Percentiles rank a stretch among this genome's conserved stretches.
Conservation (phyloP, 495 filamentous ascomycete genomes). For the Podospora pseudocomata region DNA sequence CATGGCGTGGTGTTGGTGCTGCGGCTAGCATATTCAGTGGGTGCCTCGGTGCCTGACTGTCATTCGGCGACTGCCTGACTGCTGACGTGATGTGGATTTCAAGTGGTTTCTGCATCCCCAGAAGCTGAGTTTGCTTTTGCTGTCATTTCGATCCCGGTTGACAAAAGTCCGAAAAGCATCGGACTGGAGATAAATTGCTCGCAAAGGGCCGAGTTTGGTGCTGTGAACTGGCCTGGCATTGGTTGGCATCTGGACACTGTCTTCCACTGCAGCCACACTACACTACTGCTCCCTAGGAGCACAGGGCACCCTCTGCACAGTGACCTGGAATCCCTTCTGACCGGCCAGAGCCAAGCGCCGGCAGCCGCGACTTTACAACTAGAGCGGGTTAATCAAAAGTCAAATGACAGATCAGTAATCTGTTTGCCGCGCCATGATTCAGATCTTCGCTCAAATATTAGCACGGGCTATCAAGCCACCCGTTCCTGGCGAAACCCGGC, state of each 20-base stretch:
- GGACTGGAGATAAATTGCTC: not conserved
- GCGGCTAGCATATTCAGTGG: not conserved
- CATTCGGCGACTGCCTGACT: too few species aligned
- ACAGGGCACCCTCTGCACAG: not conserved
- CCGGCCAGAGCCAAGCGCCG: not conserved
- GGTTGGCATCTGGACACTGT: not conserved
- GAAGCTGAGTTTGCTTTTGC: conserved; percentile 6
- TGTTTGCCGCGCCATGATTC: not conserved
- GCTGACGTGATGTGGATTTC: not conserved
- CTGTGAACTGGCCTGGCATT: not conserved
- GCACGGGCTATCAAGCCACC: not conserved
- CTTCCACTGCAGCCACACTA: not conserved
- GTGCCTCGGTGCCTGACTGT: not conserved
- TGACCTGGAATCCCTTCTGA: not conserved
- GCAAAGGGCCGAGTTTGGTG: not conserved
- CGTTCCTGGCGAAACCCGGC: not conserved
- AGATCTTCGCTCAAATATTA: not conserved
- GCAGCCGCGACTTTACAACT: not conserved
- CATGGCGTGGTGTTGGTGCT: conserved; percentile 9
- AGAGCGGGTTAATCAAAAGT: not conserved
- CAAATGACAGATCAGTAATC: conserved; percentile 7
- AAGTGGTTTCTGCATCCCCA: conserved; percentile 5
- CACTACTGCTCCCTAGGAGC: not conserved
- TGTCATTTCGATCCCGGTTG: not conserved
- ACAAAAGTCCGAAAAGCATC: conserved; percentile 1